Conservation (phyloP, 345 rosid species). For the rapeseed (Brassica napus) region DNA sequence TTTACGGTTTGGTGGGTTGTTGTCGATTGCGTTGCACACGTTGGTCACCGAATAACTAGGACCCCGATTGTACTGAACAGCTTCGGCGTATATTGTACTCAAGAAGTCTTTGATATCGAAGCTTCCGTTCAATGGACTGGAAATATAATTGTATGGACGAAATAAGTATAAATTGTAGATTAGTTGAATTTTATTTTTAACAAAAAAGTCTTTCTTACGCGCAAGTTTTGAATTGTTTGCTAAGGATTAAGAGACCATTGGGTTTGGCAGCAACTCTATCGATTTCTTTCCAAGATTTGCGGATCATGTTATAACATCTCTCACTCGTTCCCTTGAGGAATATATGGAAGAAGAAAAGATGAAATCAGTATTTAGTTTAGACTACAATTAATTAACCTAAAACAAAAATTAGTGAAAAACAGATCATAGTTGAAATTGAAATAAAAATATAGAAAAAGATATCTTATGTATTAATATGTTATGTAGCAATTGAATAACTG, state of each 20-base stretch:
- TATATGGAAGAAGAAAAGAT: background rate
- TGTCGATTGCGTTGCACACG: conserved; percentile 47
- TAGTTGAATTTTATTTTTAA: background rate
- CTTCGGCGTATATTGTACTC: background rate
- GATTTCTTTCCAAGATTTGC: conserved; percentile 58
- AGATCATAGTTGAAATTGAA: conserved; percentile 1
- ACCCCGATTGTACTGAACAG: conserved; percentile 53
- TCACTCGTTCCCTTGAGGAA: conserved; percentile 56
- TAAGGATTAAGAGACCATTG: conserved; percentile 53
- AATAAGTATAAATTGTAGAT: background rate
- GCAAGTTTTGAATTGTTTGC: conserved; percentile 68
- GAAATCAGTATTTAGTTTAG: background rate
- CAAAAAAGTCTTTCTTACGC: conserved; percentile 13
- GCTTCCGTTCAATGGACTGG: conserved; percentile 39
- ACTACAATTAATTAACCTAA: background rate
- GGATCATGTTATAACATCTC: conserved; percentile 56
- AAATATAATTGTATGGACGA: background rate
- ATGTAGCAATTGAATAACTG: background rate
- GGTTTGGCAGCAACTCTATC: conserved; percentile 52
- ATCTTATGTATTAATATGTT: background rate
- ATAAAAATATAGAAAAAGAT: background rate
- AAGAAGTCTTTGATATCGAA: conserved; percentile 35
- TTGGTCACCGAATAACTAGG: conserved; percentile 32
- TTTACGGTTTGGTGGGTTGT: conserved; percentile 22
- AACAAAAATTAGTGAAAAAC: background rate